phyloP scores from a whole-genome alignment of 495 filamentous ascomycete species.

The Tuber melanosporum region DNA sequence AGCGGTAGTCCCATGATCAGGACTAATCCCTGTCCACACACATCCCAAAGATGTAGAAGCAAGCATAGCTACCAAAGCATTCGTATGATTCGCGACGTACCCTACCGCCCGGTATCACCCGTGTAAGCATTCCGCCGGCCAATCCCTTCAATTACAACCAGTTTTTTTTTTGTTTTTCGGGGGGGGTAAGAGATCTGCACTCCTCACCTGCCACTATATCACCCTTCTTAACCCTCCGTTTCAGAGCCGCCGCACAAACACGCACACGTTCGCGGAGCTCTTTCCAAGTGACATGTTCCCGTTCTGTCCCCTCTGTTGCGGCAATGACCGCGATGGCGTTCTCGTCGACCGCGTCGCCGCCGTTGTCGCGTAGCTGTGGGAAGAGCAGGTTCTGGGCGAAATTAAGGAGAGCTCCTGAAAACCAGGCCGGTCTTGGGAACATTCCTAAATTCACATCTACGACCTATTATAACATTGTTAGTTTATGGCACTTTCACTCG shows the following conservation, averaged over 20 bases:
- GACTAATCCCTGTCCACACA: constrained; percentile 79
- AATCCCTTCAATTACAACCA: neutral
- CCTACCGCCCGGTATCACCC: constrained; percentile 45
- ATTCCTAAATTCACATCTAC: constrained; percentile 59
- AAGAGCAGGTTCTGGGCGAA: constrained; percentile 90
- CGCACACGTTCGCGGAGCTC: constrained; percentile 72
- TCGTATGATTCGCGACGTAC: constrained; percentile 78
- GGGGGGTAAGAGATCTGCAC: neutral
- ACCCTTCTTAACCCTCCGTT: constrained; percentile 57
- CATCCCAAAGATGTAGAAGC: constrained; percentile 71
- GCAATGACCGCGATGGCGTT: constrained; percentile 61
- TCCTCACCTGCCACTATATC: constrained; percentile 59
- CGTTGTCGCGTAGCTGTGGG: constrained; percentile 48
- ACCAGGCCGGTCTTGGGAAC: constrained; percentile 83
- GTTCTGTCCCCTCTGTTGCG: constrained; percentile 69
- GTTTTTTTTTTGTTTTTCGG: neutral
- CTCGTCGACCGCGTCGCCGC: constrained; percentile 47
- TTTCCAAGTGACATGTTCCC: constrained; percentile 69
- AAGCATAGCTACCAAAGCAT: constrained; percentile 80
- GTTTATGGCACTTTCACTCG: neutral
- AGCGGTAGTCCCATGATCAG: constrained; percentile 50
- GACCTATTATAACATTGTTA: constrained; percentile 50
- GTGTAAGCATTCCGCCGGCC: constrained; percentile 1
- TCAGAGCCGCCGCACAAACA: constrained; percentile 63
- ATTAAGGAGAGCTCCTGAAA: constrained; percentile 68